These are phyloP conservation scores for Rhodomyrtus tomentosa DNA, from an alignment of 345 rosid genomes.

Conservation along the genomic window DNA sequence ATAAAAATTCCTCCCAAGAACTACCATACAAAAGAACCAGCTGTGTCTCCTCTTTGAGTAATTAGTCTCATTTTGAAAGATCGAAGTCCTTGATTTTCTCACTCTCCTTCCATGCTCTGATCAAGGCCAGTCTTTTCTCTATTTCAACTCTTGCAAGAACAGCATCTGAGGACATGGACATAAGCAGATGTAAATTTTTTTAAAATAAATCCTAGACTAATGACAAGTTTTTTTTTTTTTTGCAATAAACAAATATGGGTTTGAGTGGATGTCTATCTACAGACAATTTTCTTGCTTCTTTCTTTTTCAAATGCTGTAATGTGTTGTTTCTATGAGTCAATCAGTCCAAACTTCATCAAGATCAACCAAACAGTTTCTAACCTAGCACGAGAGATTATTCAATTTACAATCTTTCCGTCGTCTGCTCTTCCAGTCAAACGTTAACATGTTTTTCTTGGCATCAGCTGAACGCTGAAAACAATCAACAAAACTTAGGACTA, in stretches of 20 bases:
- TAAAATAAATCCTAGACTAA: background rate
- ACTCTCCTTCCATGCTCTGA: conserved; percentile 79
- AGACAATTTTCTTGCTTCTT: background rate
- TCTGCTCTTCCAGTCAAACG: background rate
- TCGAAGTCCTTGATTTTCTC: conserved; percentile 83
- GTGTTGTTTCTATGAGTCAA: background rate
- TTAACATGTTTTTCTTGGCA: background rate
- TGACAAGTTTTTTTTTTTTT: background rate
- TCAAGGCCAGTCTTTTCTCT: conserved; percentile 52
- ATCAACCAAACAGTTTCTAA: background rate
- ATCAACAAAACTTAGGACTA: background rate
- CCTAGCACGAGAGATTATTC: background rate
- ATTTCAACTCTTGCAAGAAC: conserved; percentile 36
- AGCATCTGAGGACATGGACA: conserved; percentile 16
- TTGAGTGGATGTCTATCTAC: background rate
- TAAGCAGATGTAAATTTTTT: background rate
- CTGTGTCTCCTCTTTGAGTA: no score
- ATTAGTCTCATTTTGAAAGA: no score
- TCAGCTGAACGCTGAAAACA: background rate
- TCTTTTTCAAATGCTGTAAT: background rate
- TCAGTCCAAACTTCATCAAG: background rate
- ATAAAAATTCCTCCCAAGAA: no score
- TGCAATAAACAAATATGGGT: background rate
- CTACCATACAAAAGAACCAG: no score
- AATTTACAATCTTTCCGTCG: background rate